A percentile compares a stretch with the other conserved stretches of the same genome.
Conservation (phyloP, 805 yeast species). For the Debaryomyces hansenii region DNA sequence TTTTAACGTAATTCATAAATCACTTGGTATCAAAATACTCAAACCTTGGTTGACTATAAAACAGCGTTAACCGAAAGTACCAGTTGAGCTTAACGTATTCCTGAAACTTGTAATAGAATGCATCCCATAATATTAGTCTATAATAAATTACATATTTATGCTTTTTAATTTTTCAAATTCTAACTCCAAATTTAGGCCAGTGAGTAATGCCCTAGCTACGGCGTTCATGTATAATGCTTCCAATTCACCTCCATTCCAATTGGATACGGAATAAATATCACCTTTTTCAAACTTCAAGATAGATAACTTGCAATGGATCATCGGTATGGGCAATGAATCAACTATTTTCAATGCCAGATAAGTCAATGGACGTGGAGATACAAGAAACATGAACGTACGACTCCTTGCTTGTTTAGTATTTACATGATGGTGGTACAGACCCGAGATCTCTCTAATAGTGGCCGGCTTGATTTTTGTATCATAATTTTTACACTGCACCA, state of each 20-base stretch:
- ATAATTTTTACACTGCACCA: conserved; percentile 59
- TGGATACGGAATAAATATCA: conserved; percentile 29
- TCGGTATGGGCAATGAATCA: conserved; percentile 46
- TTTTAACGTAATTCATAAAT: no score
- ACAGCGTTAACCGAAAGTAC: no score
- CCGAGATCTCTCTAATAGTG: conserved; percentile 52
- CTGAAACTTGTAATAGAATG: no score
- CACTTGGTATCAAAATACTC: no score
- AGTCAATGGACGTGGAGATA: conserved; percentile 48
- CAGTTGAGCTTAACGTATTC: no score
- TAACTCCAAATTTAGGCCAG: conserved; percentile 27
- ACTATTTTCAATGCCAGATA: conserved; percentile 46
- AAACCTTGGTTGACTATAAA: no score
- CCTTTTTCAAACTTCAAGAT: conserved; percentile 23
- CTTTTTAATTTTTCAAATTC: conserved; percentile 15
- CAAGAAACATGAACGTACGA: conserved; percentile 40
- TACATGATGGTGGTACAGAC: conserved; percentile 45
- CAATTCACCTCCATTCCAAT: conserved; percentile 39
- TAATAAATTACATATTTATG: not conserved
- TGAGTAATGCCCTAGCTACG: conserved; percentile 16
- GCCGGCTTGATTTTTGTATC: conserved; percentile 44
- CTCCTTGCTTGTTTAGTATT: conserved; percentile 14
- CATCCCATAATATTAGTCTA: no score
- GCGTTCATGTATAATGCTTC: conserved; percentile 21
- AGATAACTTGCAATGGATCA: conserved; percentile 42